Evolutionary conservation across 208 protist species (phyloP), one percentile per base, ranked within the genome.

Genomic region (Trypanosoma congolense): DNA sequence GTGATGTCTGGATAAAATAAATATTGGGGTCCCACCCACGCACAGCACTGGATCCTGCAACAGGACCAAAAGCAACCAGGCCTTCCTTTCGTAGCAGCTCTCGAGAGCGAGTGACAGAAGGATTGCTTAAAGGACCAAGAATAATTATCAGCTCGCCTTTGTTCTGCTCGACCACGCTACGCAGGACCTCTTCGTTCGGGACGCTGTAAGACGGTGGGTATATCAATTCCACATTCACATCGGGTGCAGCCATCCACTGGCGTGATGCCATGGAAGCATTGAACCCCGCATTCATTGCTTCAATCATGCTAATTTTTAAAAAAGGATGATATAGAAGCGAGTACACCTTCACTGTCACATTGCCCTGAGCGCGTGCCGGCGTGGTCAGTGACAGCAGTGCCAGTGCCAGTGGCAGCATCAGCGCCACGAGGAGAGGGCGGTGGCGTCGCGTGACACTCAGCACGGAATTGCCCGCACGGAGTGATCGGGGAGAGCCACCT

Each of bases 31-130:
- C 21, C 49, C 49, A 55, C 25, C 10, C 18, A 16, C 49, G 49
- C 18, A 55, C 16, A 24, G 14, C 12, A 22, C n/a, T 24, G 4
- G 49, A 55, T 41, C 30, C 30, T 24, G 30, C 24, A 42, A 21
- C n/a, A 14, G 49, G 49, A 25, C 14, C 14, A 41, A 55, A 55
- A 12, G 49, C 31, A 35, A 55, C 49, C n/a, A 55, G 9, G 24
- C 41, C 30, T 40, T 55, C 26, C n/a, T 25, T 12, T 22, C 22
- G 6, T 14, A 55, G 30, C 24, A 40, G 12, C 14, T 9, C 4
- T 49, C 48, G 30, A 5, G 16, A 48, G 0, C 22, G 6, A 29
- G 4, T 4, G 10, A 29, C 12, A n/a, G 4, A 4, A 4, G 14
- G 16, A 6, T 41, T 30, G 12, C 31, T 28, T 25, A 41, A 35